Evolutionary conservation across 441 rosid genomes (phyloP), one percentile per base, ranked within the genome.

Genomic region (Populus tomentosa): DNA sequence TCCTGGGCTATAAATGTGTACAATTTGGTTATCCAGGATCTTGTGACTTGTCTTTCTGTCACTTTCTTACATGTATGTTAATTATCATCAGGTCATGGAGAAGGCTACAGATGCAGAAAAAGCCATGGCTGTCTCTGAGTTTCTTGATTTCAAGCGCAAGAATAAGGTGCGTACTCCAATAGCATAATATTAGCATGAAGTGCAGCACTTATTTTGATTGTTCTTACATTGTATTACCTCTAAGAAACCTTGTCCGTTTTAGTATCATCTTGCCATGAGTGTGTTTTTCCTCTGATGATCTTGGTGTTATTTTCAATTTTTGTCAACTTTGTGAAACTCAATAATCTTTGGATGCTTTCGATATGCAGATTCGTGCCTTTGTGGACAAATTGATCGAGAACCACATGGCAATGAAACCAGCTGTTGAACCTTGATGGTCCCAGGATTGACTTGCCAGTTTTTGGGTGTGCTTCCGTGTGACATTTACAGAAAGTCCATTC

Each of bases 81-180:
- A 75, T 70, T 75, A 69, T 74, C 78, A 30, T 77, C 86, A 97
- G 99, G 99, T 94, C 71, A 97, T 97, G 99, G 98, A 93, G 84
- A 91, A 80, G 87, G 91, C 99, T 35, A 90, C 98, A 68, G 97
- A 97, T 82, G 88, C 88, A 46, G 98, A 97, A 85, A 97, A 94
- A 87, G 85, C 88, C 68, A 97, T 97, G 98, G 82, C 90, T 80
- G 94, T 93, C 83, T 74, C 89, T 65, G 90, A 90, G 77, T 97
- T 97, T 87, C 98, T 97, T 72, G 98, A 97, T 88, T 94, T 88
- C 85, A 97, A 92, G 85, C 98, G 99, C 80, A 91, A 90, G 88
- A 88, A 92, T 81, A 97, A 97, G 97, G 99, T 94, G 72, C 75
- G 80, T 81, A 59, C 69, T 82, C 64, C 32, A 53, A 56, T 59